phyloP scores from a whole-genome alignment of 202 grass and related monocot genomes.

The Panicum virgatum region DNA sequence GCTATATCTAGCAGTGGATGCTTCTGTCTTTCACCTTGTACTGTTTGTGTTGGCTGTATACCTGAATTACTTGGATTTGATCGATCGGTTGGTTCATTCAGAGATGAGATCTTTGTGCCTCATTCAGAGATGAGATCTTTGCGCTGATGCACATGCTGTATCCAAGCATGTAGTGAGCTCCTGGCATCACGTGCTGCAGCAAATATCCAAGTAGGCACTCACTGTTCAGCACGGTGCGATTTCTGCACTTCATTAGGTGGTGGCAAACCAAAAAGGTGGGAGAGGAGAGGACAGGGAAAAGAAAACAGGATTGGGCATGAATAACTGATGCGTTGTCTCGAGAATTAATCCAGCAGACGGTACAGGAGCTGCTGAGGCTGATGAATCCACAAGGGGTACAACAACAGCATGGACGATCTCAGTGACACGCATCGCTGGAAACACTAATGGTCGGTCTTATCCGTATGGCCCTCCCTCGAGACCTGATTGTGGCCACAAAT shows the following conservation, averaged over 20 bases:
- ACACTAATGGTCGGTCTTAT: constrained; percentile 19
- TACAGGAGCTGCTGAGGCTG: not conserved
- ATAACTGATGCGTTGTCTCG: not conserved
- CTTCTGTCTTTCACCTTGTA: not conserved
- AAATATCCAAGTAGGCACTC: not conserved
- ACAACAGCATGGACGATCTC: not conserved
- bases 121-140: not conserved
- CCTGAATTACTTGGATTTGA: not conserved
- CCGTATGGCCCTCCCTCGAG: not conserved
- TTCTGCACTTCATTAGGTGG: not conserved
- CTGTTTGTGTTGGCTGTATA: not conserved
- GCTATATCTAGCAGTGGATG: constrained; percentile 27
- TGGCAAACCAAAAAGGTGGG: not conserved
- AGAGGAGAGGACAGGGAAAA: not conserved
- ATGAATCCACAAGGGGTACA: not conserved
- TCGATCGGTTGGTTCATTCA: not conserved
- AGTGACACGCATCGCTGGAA: not conserved
- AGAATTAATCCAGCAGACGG: not conserved
- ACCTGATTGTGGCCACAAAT: constrained; percentile 17
- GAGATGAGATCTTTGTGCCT: constrained; percentile 3
- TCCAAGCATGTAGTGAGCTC: not conserved
- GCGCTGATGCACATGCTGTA: not conserved
- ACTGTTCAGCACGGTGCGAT: not conserved
- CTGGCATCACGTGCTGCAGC: constrained; percentile 22
- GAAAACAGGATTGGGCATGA: not conserved